Conservation (phyloP, 2,329 filamentous ascomycete species). For the Botrytis elliptica region DNA sequence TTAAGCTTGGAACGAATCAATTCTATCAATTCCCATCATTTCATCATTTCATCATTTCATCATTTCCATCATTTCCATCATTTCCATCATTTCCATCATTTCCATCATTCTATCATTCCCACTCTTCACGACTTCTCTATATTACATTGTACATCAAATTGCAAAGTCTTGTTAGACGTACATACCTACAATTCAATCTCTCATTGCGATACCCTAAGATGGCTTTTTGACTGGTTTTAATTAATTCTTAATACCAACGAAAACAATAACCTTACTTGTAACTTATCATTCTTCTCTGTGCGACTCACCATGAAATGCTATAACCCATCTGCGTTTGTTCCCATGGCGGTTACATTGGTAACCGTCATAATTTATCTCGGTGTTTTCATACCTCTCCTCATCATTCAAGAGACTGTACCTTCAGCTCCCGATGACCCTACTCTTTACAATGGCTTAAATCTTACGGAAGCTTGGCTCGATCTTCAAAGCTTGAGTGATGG, state of each 20-base stretch:
- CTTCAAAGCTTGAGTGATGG: conserved; percentile 69
- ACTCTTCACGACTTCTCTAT: not conserved
- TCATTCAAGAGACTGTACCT: conserved; percentile 75
- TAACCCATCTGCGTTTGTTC: conserved; percentile 73
- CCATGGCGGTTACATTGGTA: conserved; percentile 78
- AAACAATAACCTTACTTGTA: not conserved
- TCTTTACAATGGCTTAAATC: conserved; percentile 65
- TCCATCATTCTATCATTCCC: not conserved
- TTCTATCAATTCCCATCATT: not conserved
- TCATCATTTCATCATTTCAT: not conserved
- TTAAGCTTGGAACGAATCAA: conserved; percentile 1
- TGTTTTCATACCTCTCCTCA: conserved; percentile 68
- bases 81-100: not conserved
- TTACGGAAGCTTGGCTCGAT: conserved; percentile 85
- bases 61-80: not conserved
- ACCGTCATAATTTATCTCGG: conserved; percentile 74
- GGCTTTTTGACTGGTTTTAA: not conserved
- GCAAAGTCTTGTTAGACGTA: not conserved
- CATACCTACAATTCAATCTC: not conserved
- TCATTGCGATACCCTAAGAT: conserved; percentile 3
- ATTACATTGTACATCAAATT: not conserved
- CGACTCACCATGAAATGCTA: conserved; percentile 33
- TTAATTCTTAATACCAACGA: not conserved
- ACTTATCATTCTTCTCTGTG: not conserved
- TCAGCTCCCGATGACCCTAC: conserved; percentile 55